phyloP scores from a whole-genome alignment of 495 filamentous ascomycete species.

The Tuber melanosporum region DNA sequence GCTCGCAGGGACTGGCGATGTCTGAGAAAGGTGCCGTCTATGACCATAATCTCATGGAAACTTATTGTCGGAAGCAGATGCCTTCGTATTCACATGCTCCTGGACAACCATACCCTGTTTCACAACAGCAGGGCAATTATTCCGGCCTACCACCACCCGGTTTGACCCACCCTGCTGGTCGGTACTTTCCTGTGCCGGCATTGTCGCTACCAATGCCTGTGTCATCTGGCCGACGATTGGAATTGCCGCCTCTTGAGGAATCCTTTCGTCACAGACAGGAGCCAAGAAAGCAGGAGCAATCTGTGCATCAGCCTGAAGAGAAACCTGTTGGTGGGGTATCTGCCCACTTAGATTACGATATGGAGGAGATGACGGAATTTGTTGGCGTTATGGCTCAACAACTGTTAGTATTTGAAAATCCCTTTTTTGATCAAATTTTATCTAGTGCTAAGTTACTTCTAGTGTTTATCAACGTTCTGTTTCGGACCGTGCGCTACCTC shows the following conservation, averaged over 20 bases:
- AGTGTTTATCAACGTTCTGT: constrained; percentile 43
- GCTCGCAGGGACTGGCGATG: constrained; percentile 29
- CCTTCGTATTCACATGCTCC: constrained; percentile 21
- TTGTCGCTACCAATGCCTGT: constrained; percentile 8
- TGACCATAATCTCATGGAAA: constrained; percentile 23
- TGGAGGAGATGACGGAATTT: constrained; percentile 97
- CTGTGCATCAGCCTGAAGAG: constrained; percentile 31
- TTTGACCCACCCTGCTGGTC: constrained; percentile 36
- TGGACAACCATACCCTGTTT: constrained; percentile 26
- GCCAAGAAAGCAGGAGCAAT: constrained; percentile 34
- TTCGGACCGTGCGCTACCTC: constrained; percentile 49
- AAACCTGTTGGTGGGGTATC: constrained; percentile 70
- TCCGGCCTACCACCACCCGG: constrained; percentile 38
- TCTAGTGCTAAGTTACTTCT: constrained; percentile 59
- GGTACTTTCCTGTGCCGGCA: constrained; percentile 33
- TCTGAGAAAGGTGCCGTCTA: constrained; percentile 35
- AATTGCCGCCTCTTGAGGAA: constrained; percentile 36
- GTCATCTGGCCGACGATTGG: constrained; percentile 25
- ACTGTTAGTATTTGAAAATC: constrained; percentile 55
- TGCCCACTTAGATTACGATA: constrained; percentile 94
- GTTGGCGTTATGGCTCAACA: constrained; percentile 85
- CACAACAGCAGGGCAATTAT: constrained; percentile 36
- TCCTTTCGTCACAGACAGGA: constrained; percentile 34
- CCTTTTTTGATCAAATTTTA: background rate
- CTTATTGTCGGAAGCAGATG: constrained; percentile 27